phyloP scores from a whole-genome alignment of 768 basidiomycete genomes.

The Termitomyces sp. region DNA sequence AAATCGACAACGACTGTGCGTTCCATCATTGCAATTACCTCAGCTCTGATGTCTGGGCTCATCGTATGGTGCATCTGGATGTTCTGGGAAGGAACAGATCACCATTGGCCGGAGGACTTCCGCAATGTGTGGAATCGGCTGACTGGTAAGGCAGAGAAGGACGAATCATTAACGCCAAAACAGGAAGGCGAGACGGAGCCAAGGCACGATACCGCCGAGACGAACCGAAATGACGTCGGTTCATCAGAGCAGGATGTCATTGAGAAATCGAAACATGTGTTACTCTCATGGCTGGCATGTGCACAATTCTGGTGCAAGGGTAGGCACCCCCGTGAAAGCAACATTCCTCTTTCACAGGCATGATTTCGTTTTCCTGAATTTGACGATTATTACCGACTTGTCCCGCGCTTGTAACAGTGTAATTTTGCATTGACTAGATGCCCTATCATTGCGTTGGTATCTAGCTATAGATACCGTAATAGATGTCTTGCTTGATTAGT shows the following conservation, averaged over 20 bases:
- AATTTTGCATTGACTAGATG: too few species aligned
- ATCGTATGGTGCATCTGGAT: neutral
- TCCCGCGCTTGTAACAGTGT: too few species aligned
- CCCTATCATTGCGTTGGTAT: too few species aligned
- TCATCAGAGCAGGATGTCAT: neutral
- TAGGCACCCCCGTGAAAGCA: too few species aligned
- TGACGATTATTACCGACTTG: too few species aligned
- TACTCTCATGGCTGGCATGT: neutral
- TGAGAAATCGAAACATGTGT: neutral
- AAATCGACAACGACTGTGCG: neutral
- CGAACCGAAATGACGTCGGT: too few species aligned
- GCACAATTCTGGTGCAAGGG: neutral
- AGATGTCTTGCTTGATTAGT: too few species aligned
- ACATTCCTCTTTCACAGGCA: too few species aligned
- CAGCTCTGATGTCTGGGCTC: neutral
- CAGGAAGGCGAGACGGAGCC: neutral
- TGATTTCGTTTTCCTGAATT: too few species aligned
- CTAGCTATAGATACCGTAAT: too few species aligned
- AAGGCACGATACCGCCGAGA: neutral
- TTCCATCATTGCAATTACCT: neutral
- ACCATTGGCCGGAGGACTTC: too few species aligned
- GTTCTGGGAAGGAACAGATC: too few species aligned
- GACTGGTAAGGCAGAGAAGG: neutral
- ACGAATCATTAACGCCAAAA: neutral
- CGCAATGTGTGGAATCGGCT: neutral